A percentile compares a stretch with the other conserved stretches of the same genome.
phyloP scores from a whole-genome alignment of 2,329 filamentous ascomycete genomes.

The Colletotrichum euphorbiae region DNA sequence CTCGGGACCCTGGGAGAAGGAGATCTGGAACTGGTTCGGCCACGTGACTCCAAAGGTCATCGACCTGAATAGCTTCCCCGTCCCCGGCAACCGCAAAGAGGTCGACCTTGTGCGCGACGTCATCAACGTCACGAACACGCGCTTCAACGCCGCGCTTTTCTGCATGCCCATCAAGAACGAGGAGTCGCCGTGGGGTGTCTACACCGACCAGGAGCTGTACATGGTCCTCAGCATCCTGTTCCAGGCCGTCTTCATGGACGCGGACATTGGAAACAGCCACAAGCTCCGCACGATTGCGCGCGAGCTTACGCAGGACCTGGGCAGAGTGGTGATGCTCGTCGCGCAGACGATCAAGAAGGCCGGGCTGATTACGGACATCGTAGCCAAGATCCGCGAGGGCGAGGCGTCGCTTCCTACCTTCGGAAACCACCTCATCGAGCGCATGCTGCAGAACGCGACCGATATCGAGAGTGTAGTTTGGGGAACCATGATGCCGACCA shows the following conservation, averaged over 20 bases:
- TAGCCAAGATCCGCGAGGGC: conserved; percentile 58
- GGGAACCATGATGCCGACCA: conserved; percentile 67
- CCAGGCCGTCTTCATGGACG: conserved; percentile 65
- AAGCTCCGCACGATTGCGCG: conserved; percentile 62
- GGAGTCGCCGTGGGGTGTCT: conserved; percentile 62
- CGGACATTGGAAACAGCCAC: conserved; percentile 68
- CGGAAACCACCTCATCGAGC: conserved; percentile 67
- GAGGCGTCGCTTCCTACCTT: conserved; percentile 59
- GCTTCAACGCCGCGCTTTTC: conserved; percentile 66
- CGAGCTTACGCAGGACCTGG: conserved; percentile 63
- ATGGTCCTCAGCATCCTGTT: conserved; percentile 68
- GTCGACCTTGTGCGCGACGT: conserved; percentile 54
- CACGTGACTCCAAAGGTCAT: conserved; percentile 45
- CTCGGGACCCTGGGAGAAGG: conserved; percentile 32
- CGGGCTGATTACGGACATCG: conserved; percentile 58
- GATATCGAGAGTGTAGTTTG: conserved; percentile 66
- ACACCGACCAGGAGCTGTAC: conserved; percentile 68
- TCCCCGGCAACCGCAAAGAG: conserved; percentile 45
- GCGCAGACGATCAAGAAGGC: conserved; percentile 61
- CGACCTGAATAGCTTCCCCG: conserved; percentile 44
- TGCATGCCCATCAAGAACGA: conserved; percentile 66
- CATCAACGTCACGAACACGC: conserved; percentile 65
- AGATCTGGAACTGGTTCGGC: conserved; percentile 43
- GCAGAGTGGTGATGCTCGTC: conserved; percentile 62
- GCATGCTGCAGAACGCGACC: conserved; percentile 65